phyloP scores from a whole-genome alignment of 768 basidiomycete species.

The Trametes cubensis region DNA sequence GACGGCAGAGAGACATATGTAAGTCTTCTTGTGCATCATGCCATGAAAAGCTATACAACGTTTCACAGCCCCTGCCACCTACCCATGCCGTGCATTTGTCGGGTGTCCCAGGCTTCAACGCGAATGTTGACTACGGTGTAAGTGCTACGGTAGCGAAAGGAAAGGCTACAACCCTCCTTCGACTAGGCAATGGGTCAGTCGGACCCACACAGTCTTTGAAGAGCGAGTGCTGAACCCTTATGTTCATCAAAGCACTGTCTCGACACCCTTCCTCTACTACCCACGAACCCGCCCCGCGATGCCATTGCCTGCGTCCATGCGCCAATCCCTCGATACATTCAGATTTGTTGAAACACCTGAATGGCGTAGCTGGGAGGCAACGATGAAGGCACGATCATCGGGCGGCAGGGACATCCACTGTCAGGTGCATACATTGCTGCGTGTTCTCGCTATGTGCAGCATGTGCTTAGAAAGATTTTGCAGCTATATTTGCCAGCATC shows the following conservation, averaged over 20 bases:
- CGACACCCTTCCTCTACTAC: slow-evolving; percentile 63
- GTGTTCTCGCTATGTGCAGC: background rate
- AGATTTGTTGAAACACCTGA: slow-evolving; percentile 50
- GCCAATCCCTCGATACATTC: slow-evolving; percentile 22
- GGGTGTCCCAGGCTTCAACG: slow-evolving; percentile 73
- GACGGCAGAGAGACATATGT: slow-evolving; percentile 64
- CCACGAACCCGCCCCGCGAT: slow-evolving; percentile 65
- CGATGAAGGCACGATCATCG: slow-evolving; percentile 29
- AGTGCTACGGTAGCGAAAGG: slow-evolving; percentile 55
- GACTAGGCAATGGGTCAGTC: slow-evolving; percentile 56
- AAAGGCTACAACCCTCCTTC: slow-evolving; percentile 53
- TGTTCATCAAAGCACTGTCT: slow-evolving; percentile 46
- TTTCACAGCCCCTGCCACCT: slow-evolving; percentile 64
- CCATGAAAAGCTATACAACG: too few species aligned
- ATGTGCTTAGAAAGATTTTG: background rate
- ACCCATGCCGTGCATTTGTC: slow-evolving; percentile 68
- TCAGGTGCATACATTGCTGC: slow-evolving; percentile 31
- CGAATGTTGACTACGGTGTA: slow-evolving; percentile 65
- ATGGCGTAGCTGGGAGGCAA: slow-evolving; percentile 53
- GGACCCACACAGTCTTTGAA: background rate
- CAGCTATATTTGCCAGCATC: slow-evolving; percentile 60
- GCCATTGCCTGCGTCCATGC: slow-evolving; percentile 52
- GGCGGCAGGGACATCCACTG: slow-evolving; percentile 38
- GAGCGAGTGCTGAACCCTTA: background rate
- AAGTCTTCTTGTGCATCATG: slow-evolving; percentile 26